phyloP scores from a whole-genome alignment of 2,329 filamentous ascomycete genomes.

The Neodidymelliopsis sp. region DNA sequence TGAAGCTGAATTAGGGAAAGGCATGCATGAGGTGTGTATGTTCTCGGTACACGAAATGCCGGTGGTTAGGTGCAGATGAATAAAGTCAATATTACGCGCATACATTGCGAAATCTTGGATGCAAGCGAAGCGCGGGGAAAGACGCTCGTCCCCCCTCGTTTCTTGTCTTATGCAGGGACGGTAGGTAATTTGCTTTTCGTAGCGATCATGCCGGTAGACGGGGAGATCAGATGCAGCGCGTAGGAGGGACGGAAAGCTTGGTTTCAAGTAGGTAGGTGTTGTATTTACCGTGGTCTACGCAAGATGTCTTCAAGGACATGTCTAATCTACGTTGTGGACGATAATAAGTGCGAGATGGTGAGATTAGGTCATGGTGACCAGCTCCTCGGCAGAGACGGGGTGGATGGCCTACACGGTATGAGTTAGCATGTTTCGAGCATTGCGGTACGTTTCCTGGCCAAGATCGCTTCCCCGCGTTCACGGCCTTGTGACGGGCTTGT shows the following conservation, averaged over 20 bases:
- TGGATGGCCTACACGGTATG: constrained; percentile 43
- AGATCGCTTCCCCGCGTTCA: constrained; percentile 27
- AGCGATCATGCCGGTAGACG: constrained; percentile 5
- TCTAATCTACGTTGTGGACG: constrained; percentile 10
- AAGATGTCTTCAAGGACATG: background rate
- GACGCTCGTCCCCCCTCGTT: too few species aligned
- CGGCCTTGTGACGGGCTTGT: background rate
- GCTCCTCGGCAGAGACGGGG: constrained; percentile 49
- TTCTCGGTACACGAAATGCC: too few species aligned
- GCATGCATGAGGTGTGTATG: too few species aligned
- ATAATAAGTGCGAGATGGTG: background rate
- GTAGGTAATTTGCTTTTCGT: constrained; percentile 6
- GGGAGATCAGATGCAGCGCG: background rate
- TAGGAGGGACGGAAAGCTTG: background rate
- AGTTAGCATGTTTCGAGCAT: constrained; percentile 23
- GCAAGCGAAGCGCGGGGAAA: constrained; percentile 17
- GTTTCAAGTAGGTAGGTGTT: too few species aligned
- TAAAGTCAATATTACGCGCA: constrained; percentile 9
- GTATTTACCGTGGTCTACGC: constrained; percentile 12
- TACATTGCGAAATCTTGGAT: constrained; percentile 5
- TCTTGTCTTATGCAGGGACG: constrained; percentile 9
- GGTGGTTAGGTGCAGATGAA: too few species aligned
- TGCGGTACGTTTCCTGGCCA: constrained; percentile 1
- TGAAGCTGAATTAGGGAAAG: too few species aligned
- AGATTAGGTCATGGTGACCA: constrained; percentile 43